phyloP scores from a whole-genome alignment of 1,139 yeast species.

The Yamadazyma membranifaciens region DNA sequence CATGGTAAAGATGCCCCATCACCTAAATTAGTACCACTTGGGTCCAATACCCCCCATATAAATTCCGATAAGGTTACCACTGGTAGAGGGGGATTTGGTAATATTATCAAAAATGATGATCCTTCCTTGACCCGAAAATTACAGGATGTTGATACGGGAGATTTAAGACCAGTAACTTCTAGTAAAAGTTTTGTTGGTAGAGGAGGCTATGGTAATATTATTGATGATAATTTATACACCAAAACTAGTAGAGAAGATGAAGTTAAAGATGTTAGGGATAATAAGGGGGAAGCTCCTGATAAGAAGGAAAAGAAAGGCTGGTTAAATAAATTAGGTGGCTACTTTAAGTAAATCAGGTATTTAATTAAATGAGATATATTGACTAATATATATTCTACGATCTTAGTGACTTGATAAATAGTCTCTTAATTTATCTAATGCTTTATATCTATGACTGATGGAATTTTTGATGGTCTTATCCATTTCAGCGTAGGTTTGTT shows the following conservation, averaged over 20 bases:
- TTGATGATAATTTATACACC: slow-evolving; percentile 23
- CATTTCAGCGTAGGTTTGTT: slow-evolving; percentile 91
- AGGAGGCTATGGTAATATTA: slow-evolving; percentile 52
- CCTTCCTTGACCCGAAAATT: slow-evolving; percentile 60
- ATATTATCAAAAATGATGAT: slow-evolving; percentile 66
- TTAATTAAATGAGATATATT: neutral
- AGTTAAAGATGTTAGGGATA: slow-evolving; percentile 10
- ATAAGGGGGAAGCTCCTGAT: slow-evolving; percentile 4
- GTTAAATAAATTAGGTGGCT: slow-evolving; percentile 30
- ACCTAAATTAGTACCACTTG: slow-evolving; percentile 57
- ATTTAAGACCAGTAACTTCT: slow-evolving; percentile 36
- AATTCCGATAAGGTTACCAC: slow-evolving; percentile 61
- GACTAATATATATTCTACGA: neutral
- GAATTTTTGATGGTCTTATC: slow-evolving; percentile 68
- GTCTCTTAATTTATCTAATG: slow-evolving; percentile 68
- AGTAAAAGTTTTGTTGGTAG: slow-evolving; percentile 44
- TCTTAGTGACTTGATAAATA: slow-evolving; percentile 34
- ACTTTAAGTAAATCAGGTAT: slow-evolving; percentile 18
- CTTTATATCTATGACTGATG: slow-evolving; percentile 84
- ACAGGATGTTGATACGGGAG: slow-evolving; percentile 62
- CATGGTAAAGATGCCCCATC: slow-evolving; percentile 32
- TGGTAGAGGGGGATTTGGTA: slow-evolving; percentile 83
- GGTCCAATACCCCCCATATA: slow-evolving; percentile 63
- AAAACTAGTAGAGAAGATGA: slow-evolving; percentile 24
- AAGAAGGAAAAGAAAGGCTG: slow-evolving; percentile 25